phyloP scores from a whole-genome alignment of 225 moss, liverwort and hornwort species.

The Straminergon stramineum region DNA sequence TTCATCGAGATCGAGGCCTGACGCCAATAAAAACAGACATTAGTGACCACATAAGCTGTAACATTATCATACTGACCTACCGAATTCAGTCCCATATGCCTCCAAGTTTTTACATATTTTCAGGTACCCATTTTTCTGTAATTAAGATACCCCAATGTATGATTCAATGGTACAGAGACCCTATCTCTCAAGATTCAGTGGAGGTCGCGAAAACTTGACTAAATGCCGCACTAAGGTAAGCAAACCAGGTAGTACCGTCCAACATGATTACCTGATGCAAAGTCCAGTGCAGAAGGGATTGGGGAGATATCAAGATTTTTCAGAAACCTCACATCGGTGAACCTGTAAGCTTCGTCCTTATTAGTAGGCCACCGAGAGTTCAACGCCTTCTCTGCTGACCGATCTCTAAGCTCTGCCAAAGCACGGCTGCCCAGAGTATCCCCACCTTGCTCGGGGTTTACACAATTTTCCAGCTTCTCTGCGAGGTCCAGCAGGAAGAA shows the following conservation, averaged over 20 bases:
- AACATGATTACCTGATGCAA: constrained; percentile 27
- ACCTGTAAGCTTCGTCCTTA: constrained; percentile 36
- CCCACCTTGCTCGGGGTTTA: constrained; percentile 5
- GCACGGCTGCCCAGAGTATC: constrained; percentile 29
- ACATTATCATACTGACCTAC: not conserved
- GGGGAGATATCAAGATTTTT: constrained; percentile 54
- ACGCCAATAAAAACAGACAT: not conserved
- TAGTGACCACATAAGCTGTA: not conserved
- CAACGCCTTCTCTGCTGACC: constrained; percentile 70
- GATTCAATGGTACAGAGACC: not conserved
- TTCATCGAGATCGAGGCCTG: constrained; percentile 33
- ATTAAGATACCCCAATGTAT: not conserved
- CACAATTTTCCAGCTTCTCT: constrained; percentile 76
- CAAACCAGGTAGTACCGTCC: not conserved
- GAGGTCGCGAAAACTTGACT: not conserved
- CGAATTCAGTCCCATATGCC: not conserved
- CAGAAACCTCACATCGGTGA: constrained; percentile 85
- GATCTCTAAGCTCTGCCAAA: constrained; percentile 58
- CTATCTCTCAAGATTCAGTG: not conserved
- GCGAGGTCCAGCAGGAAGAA: constrained; percentile 91
- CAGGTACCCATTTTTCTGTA: not conserved
- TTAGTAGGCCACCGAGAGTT: constrained; percentile 69
- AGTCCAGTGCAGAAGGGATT: constrained; percentile 1
- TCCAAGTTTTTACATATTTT: not conserved
- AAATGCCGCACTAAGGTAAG: not conserved